These are phyloP conservation scores for Hamigera avellanea DNA, from an alignment of 495 filamentous ascomycete species.

Conservation along the genomic window DNA sequence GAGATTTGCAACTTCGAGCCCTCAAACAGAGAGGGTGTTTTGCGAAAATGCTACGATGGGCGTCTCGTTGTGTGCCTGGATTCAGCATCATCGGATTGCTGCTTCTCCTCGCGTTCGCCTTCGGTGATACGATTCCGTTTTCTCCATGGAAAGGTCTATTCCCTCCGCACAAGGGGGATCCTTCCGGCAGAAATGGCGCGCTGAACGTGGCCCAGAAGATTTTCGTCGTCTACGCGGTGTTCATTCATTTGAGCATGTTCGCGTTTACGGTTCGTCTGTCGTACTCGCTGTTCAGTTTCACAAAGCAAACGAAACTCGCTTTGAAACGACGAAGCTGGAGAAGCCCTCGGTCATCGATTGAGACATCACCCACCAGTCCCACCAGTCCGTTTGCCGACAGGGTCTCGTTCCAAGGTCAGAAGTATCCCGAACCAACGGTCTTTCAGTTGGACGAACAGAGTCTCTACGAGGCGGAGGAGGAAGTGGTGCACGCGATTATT, in stretches of 20 bases:
- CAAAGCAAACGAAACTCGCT: slow-evolving; percentile 10
- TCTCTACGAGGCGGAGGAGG: slow-evolving; percentile 8
- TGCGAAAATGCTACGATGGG: slow-evolving; percentile 16
- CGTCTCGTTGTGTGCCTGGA: slow-evolving; percentile 25
- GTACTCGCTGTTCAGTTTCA: slow-evolving; percentile 15
- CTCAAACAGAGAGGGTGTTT: no score
- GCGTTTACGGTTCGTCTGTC: slow-evolving; percentile 21
- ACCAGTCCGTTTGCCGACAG: not conserved
- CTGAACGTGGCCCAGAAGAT: slow-evolving; percentile 16
- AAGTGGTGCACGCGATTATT: slow-evolving; percentile 50
- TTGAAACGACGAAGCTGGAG: slow-evolving; percentile 12
- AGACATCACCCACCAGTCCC: not conserved
- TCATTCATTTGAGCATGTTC: slow-evolving; percentile 19
- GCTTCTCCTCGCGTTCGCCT: slow-evolving; percentile 12
- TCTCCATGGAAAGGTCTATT: slow-evolving; percentile 10
- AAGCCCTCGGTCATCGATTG: not conserved
- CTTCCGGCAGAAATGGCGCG: slow-evolving; percentile 4
- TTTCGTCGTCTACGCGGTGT: slow-evolving; percentile 20
- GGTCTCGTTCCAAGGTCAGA: not conserved
- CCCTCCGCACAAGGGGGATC: slow-evolving; percentile 1
- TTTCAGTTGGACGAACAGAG: slow-evolving; percentile 3
- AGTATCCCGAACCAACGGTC: slow-evolving; percentile 3
- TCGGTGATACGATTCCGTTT: slow-evolving; percentile 10
- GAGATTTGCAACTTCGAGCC: no score
- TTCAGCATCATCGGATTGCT: slow-evolving; percentile 24